Evolutionary conservation across 148 eudicot species (phyloP).

Genomic region (Vaccinium corymbosum): DNA sequence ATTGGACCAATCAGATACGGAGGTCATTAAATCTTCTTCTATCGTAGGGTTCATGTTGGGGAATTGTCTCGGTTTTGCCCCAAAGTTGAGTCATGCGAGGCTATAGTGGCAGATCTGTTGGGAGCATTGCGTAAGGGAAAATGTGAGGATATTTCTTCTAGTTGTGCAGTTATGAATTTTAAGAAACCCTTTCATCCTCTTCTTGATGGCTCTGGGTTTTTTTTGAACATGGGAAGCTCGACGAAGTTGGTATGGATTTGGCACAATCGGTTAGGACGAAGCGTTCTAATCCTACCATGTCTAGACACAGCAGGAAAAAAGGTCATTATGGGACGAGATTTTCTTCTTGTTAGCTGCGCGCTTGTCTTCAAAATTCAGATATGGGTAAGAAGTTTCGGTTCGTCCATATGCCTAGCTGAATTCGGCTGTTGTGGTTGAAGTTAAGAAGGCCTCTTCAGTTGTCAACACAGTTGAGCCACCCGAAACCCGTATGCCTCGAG

Average conservation of each 20-base stretch:
- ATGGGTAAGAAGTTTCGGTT: background rate
- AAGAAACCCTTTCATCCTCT: background rate
- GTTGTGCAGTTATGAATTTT: too few species aligned
- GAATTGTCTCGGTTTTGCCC: background rate
- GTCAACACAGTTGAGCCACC: background rate
- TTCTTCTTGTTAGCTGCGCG: background rate
- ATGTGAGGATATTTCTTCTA: background rate
- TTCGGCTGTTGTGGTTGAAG: background rate
- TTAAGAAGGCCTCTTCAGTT: background rate
- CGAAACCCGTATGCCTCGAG: background rate
- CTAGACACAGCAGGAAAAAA: background rate
- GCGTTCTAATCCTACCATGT: background rate
- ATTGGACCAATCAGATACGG: background rate
- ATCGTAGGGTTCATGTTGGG: background rate
- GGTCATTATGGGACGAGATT: background rate
- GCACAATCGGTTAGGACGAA: background rate
- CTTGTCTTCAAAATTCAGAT: background rate
- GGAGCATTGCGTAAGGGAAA: background rate
- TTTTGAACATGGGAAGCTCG: background rate
- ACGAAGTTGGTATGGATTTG: background rate
- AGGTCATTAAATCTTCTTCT: background rate
- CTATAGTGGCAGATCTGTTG: too few species aligned
- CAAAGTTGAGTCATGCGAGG: too few species aligned
- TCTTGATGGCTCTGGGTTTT: background rate
- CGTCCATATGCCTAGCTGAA: background rate